Evolutionary conservation across 495 filamentous ascomycete genomes (phyloP).

Genomic region (Daldinia childiae): DNA sequence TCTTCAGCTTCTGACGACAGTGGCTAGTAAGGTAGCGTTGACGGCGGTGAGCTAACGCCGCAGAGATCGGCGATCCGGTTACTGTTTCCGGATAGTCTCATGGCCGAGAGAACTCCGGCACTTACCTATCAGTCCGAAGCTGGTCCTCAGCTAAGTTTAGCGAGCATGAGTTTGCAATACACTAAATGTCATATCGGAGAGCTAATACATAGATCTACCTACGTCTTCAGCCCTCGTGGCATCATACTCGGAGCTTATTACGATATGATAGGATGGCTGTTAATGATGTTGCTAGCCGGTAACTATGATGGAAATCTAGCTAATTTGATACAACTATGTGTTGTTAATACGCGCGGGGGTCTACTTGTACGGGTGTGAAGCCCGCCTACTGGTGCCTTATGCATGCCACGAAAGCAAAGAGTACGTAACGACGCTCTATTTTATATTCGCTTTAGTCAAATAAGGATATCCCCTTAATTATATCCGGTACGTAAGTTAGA

Average conservation of each 20-base stretch:
- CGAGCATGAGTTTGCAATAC: no score
- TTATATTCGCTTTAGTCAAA: not conserved
- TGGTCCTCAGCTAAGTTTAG: not conserved
- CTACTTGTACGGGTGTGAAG: not conserved
- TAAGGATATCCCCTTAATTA: not conserved
- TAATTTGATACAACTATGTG: not conserved
- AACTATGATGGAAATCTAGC: not conserved
- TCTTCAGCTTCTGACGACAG: conserved; percentile 32
- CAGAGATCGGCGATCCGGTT: conserved; percentile 33
- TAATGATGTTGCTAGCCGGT: not conserved
- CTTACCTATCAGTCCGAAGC: conserved; percentile 16
- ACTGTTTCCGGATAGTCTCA: conserved; percentile 1
- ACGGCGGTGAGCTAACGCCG: conserved; percentile 20
- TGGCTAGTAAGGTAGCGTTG: conserved; percentile 27
- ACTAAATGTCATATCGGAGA: no score
- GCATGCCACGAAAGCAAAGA: not conserved
- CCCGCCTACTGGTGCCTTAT: not conserved
- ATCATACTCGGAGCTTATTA: not conserved
- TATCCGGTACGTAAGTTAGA: not conserved
- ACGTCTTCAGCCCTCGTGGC: not conserved
- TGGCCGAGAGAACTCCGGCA: conserved; percentile 15
- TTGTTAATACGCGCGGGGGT: not conserved
- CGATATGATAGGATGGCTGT: not conserved
- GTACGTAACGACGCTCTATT: conserved; percentile 10
- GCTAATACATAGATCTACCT: not conserved